These are phyloP conservation scores for Pichia manshurica DNA, from an alignment of 805 yeast genomes.

Conservation along the genomic window DNA sequence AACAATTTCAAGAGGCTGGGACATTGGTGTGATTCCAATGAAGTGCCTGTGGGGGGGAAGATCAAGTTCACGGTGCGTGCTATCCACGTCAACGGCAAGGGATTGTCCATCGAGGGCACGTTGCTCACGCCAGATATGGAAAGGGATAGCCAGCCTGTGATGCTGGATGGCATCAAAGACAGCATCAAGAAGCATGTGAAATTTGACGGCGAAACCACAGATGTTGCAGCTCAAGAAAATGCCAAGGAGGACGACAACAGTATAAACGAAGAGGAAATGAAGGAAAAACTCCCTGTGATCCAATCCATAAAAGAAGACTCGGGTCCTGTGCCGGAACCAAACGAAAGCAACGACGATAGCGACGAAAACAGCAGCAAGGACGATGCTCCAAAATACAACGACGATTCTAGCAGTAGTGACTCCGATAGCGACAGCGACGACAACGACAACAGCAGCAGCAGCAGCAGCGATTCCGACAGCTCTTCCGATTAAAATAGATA, in stretches of 20 bases:
- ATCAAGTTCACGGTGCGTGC: slow-evolving; percentile 67
- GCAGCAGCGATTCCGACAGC: slow-evolving; percentile 1
- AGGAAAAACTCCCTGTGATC: slow-evolving; percentile 6
- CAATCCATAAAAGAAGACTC: slow-evolving; percentile 22
- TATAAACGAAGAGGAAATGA: slow-evolving; percentile 4
- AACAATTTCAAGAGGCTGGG: slow-evolving; percentile 51
- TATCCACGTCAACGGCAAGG: slow-evolving; percentile 71
- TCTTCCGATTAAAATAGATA: neutral
- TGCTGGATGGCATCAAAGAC: slow-evolving; percentile 19
- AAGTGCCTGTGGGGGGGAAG: slow-evolving; percentile 75
- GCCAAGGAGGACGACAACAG: neutral
- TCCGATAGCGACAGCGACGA: slow-evolving; percentile 1
- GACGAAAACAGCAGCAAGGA: slow-evolving; percentile 13
- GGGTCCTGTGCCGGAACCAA: slow-evolving; percentile 4
- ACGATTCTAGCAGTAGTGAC: slow-evolving; percentile 15
- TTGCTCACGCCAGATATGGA: slow-evolving; percentile 55
- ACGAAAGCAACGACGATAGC: slow-evolving; percentile 10
- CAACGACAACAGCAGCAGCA: slow-evolving; percentile 1
- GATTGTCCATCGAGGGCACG: slow-evolving; percentile 86
- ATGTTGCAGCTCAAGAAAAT: neutral
- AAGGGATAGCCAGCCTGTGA: slow-evolving; percentile 47
- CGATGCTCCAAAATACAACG: slow-evolving; percentile 23
- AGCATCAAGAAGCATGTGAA: slow-evolving; percentile 32
- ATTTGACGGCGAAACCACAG: slow-evolving; percentile 29
- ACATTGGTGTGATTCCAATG: slow-evolving; percentile 78